Conservation (phyloP, 225 moss, liverwort and hornwort species). For the Climacium dendroides region DNA sequence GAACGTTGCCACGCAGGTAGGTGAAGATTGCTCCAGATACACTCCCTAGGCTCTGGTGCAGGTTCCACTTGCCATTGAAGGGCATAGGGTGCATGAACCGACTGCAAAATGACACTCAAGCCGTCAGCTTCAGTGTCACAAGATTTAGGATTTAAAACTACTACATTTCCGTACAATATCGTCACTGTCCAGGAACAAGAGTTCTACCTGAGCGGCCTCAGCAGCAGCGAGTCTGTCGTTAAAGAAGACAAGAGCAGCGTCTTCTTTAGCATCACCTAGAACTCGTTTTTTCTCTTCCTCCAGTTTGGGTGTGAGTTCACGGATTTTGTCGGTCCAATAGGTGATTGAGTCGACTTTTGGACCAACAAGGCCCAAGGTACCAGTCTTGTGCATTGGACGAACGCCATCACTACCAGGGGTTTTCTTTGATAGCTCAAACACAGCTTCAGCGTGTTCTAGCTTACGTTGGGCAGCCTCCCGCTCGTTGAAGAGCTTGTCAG, state of each 20-base stretch:
- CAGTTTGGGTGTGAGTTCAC: constrained; percentile 11
- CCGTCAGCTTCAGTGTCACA: not conserved
- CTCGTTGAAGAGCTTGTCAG: constrained; percentile 44
- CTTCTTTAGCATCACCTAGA: constrained; percentile 22
- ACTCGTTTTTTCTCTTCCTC: constrained; percentile 34
- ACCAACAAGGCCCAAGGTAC: constrained; percentile 23
- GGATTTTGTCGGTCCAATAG: constrained; percentile 21
- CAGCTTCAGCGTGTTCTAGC: constrained; percentile 67
- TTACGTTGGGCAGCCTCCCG: constrained; percentile 52
- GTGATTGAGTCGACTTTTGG: constrained; percentile 41
- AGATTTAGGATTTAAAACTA: not conserved
- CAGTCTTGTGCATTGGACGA: constrained; percentile 44
- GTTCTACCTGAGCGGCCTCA: constrained; percentile 59
- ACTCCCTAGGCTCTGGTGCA: constrained; percentile 51
- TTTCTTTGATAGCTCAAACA: constrained; percentile 34
- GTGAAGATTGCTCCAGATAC: constrained; percentile 43
- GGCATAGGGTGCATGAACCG: constrained; percentile 29
- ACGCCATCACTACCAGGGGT: constrained; percentile 11
- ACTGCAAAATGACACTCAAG: constrained; percentile 3
- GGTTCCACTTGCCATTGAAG: constrained; percentile 41
- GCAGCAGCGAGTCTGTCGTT: constrained; percentile 81
- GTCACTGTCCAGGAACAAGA: not conserved
- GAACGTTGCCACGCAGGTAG: constrained; percentile 25
- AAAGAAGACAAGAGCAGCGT: constrained; percentile 68
- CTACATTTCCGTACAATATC: not conserved